Conservation (phyloP, 2,329 filamentous ascomycete genomes). For the Hypoxylon rubiginosum region DNA sequence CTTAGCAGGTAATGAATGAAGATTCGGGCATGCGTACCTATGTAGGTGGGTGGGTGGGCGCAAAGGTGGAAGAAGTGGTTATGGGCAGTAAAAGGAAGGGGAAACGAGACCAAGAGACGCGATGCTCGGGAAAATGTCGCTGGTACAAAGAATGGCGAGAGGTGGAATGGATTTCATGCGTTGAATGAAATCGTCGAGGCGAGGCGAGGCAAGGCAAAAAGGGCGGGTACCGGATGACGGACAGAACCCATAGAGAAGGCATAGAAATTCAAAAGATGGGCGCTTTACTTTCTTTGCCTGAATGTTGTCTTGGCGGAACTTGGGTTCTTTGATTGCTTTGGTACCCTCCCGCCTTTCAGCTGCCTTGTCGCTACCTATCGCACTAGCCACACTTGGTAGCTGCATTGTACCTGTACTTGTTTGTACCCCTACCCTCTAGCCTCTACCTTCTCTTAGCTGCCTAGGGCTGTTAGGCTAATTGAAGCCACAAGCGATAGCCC, state of each 20-base stretch:
- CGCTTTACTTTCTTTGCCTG: slow-evolving; percentile 9
- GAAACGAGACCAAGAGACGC: slow-evolving; percentile 19
- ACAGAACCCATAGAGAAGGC: slow-evolving; percentile 34
- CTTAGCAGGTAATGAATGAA: slow-evolving; percentile 22
- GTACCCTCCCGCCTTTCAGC: slow-evolving; percentile 4
- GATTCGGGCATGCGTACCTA: slow-evolving; percentile 22
- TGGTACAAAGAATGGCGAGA: slow-evolving; percentile 44
- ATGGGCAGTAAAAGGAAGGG: slow-evolving; percentile 16
- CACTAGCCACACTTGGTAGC: slow-evolving; percentile 33
- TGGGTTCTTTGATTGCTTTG: slow-evolving; percentile 9
- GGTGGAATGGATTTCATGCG: slow-evolving; percentile 42
- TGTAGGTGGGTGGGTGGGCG: slow-evolving; percentile 10
- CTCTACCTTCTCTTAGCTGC: neutral
- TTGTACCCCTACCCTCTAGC: neutral
- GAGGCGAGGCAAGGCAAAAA: slow-evolving; percentile 32
- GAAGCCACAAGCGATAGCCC: neutral
- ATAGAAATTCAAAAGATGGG: neutral
- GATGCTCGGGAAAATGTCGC: slow-evolving; percentile 33
- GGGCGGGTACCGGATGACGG: slow-evolving; percentile 43
- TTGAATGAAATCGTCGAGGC: slow-evolving; percentile 42
- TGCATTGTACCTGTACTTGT: neutral
- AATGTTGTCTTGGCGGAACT: slow-evolving; percentile 33
- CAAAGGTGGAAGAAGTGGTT: slow-evolving; percentile 17
- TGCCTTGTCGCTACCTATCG: neutral
- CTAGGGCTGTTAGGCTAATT: neutral